These are phyloP conservation scores for Fusarium sp. DNA, from an alignment of 2,329 filamentous ascomycete species.

Conservation along the genomic window DNA sequence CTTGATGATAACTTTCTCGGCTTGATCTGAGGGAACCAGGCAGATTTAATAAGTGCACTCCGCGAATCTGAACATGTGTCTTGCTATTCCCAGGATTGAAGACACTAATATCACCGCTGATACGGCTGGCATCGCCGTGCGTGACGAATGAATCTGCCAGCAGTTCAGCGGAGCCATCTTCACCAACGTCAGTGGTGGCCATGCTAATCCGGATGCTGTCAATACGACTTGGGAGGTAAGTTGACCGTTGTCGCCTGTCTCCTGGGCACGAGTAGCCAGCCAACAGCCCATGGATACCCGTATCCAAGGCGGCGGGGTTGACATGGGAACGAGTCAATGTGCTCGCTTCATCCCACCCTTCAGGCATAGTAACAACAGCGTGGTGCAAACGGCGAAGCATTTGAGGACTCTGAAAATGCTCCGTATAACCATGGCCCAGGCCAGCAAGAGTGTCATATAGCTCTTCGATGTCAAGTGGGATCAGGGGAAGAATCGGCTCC, in stretches of 20 bases:
- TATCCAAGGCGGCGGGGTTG: not conserved
- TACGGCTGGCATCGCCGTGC: not conserved
- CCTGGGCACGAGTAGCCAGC: not conserved
- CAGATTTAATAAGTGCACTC: not conserved
- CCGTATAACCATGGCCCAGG: not conserved
- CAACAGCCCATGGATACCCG: not conserved
- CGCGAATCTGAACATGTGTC: not conserved
- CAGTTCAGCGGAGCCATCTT: not conserved
- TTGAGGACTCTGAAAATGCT: not conserved
- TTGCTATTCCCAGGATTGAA: not conserved
- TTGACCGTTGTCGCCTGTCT: not conserved
- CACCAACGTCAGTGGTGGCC: rapidly evolving
- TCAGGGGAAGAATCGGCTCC: not conserved
- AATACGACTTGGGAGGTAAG: not conserved
- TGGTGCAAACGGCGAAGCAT: not conserved
- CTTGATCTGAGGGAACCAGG: not conserved
- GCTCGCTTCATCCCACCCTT: not conserved
- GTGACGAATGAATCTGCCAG: not conserved
- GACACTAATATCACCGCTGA: not conserved
- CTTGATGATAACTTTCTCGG: not conserved
- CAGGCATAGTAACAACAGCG: not conserved
- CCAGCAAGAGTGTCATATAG: not conserved
- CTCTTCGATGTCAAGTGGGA: not conserved
- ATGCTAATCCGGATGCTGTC: not conserved
- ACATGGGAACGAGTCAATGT: not conserved